phyloP scores from a whole-genome alignment of 2,329 filamentous ascomycete genomes.

The Aaosphaeria arxii region DNA sequence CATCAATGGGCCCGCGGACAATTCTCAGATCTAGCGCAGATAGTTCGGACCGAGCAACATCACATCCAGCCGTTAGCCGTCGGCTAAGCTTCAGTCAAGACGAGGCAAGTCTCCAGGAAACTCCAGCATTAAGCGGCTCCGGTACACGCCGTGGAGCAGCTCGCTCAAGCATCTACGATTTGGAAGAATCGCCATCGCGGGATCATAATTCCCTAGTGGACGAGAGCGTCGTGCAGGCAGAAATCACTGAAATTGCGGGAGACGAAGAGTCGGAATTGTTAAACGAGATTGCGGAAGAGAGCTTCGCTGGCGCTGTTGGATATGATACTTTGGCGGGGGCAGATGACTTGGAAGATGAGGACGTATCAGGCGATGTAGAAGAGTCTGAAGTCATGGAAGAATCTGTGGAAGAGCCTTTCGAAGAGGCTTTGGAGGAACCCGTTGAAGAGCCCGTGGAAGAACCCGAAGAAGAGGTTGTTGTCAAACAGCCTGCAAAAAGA shows the following conservation, averaged over 20 bases:
- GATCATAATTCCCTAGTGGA: slow-evolving; percentile 24
- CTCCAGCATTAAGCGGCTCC: slow-evolving; percentile 30
- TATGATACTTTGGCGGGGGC: slow-evolving; percentile 23
- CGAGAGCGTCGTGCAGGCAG: slow-evolving; percentile 31
- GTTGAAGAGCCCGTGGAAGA: background rate
- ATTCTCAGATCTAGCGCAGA: slow-evolving; percentile 42
- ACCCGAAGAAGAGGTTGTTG: slow-evolving; percentile 5
- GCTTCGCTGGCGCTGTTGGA: slow-evolving; percentile 23
- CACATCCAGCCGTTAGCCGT: slow-evolving; percentile 49
- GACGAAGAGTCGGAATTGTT: slow-evolving; percentile 21
- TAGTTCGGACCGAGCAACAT: slow-evolving; percentile 27
- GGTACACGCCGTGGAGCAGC: slow-evolving; percentile 25
- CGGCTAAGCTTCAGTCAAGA: slow-evolving; percentile 55
- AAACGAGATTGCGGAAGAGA: slow-evolving; percentile 23
- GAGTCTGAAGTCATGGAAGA: slow-evolving; percentile 26
- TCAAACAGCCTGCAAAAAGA: slow-evolving; percentile 9
- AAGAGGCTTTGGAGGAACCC: background rate
- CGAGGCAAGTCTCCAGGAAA: slow-evolving; percentile 29
- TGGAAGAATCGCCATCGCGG: slow-evolving; percentile 29
- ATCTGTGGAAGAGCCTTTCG: too few species aligned
- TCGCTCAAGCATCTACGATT: slow-evolving; percentile 28
- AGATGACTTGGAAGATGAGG: slow-evolving; percentile 12
- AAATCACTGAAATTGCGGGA: slow-evolving; percentile 13
- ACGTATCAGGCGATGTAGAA: slow-evolving; percentile 13
- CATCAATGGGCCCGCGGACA: slow-evolving; percentile 54